Percentiles rank a stretch among this genome's conserved stretches.
Evolutionary conservation across 2,329 filamentous ascomycete species (phyloP).

Genomic region (Ophiosphaerella herpotricha): DNA sequence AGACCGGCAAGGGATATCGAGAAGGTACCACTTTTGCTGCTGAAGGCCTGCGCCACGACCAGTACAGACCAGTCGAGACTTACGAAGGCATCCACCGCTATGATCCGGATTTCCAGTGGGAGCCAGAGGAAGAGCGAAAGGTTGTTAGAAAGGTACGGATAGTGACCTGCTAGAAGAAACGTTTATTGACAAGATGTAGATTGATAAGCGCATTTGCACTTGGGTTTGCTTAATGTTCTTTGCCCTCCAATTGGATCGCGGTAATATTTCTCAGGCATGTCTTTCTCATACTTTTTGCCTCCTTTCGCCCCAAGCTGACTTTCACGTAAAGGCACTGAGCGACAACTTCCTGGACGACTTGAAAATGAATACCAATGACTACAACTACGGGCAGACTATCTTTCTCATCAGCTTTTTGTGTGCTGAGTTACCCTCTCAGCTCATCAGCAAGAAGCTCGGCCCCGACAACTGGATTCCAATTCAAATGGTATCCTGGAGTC

Average conservation of each 20-base stretch:
- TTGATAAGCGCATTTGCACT: slow-evolving; percentile 56
- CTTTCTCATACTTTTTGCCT: too few relatives aligned
- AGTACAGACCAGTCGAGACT: slow-evolving; percentile 57
- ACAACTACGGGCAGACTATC: slow-evolving; percentile 52
- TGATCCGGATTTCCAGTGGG: slow-evolving; percentile 63
- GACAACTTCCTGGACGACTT: slow-evolving; percentile 44
- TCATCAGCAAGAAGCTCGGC: slow-evolving; percentile 53
- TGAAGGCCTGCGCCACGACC: slow-evolving; percentile 38
- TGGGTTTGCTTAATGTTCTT: slow-evolving; percentile 63
- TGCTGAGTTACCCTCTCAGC: slow-evolving; percentile 53
- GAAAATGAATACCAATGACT: slow-evolving; percentile 43
- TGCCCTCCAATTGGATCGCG: slow-evolving; percentile 56
- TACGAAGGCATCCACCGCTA: slow-evolving; percentile 66
- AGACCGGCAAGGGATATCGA: slow-evolving; percentile 10
- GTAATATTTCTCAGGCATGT: slow-evolving; percentile 47
- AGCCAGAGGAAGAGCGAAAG: slow-evolving; percentile 59
- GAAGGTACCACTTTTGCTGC: slow-evolving; percentile 43
- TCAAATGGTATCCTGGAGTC: slow-evolving; percentile 50
- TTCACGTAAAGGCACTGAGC: slow-evolving; percentile 43
- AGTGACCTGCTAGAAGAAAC: not conserved
- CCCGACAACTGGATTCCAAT: slow-evolving; percentile 53
- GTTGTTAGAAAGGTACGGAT: slow-evolving; percentile 57
- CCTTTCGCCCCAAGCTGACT: slow-evolving; percentile 48
- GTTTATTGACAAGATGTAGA: slow-evolving; percentile 34
- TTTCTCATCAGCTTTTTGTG: slow-evolving; percentile 83